Base-by-base conservation (phyloP, 1,284 basidiomycete species). In the Dichomitus squalens region DNA sequence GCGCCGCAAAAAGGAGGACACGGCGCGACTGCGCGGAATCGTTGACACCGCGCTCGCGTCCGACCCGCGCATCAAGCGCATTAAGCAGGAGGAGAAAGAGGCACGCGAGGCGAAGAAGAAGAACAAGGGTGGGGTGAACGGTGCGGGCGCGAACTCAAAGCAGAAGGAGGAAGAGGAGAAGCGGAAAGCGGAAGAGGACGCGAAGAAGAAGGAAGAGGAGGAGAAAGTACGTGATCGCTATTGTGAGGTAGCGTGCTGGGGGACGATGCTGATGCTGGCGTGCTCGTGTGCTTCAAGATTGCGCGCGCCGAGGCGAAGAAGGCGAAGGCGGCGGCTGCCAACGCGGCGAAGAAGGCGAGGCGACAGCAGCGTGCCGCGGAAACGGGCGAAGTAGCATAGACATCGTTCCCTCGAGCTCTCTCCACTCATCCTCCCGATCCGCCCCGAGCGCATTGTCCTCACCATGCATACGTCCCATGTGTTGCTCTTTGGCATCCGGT, bases 1-100 rank as follows among this genome's bases (percentile, higher is more conserved):
- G 2, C 86, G 94, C 56, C 84, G 95, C 75, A 99, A 99, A 84
- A 98, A 98, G 84, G 97, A 98, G 70, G 97, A 99, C 77, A 98
- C 88, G 57, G 90, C 94, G 2, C 91, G 96, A 68, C 75, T 98
- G 38, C 89, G 97, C 55, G 81, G 80, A 49, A 81, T 98, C 25
- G 95, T 99, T 49, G 97, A 99, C 78, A 79, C 90, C 58, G 87
- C 94, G 8, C 83, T 98, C 54, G 83, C 85, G 58, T 72, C 89
- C 61, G 96, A 99, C 74, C 96, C 96, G 29, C 92, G 96, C 62
- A 98, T 99, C 82, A 98, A 96, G 80, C 84, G 93, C 62, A 97
- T 98, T 82, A 97, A 96, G 76, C 90, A 94, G 64, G 88, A 97
- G 70, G 96, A 98, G 78, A 98, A 98, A 75, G 94, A 92, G 58